phyloP scores from a whole-genome alignment of 2,329 filamentous ascomycete genomes.

The Chaetomium strumarium region DNA sequence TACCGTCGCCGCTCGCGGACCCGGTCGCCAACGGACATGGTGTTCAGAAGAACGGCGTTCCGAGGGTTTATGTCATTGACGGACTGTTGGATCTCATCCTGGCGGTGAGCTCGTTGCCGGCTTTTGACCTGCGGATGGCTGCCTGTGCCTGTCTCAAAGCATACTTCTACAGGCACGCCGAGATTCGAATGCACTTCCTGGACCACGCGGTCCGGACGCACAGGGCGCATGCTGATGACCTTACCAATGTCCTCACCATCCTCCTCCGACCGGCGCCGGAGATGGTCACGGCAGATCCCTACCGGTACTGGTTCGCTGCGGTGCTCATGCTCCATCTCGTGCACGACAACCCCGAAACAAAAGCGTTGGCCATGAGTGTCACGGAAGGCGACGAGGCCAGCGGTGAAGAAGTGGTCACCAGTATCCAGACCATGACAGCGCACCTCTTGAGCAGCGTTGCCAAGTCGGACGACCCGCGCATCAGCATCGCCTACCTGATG shows the following conservation, averaged over 20 bases:
- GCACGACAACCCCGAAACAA: conserved; percentile 72
- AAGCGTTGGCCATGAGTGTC: conserved; percentile 71
- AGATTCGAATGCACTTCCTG: conserved; percentile 74
- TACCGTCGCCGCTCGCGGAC: conserved; percentile 53
- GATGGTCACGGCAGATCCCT: conserved; percentile 66
- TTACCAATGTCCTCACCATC: conserved; percentile 82
- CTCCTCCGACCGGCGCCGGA: conserved; percentile 62
- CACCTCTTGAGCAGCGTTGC: conserved; percentile 73
- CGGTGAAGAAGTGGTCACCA: conserved; percentile 92
- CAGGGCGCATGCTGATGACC: conserved; percentile 67
- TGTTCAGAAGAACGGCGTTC: conserved; percentile 43
- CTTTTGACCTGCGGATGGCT: conserved; percentile 76
- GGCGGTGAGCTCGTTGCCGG: conserved; percentile 56
- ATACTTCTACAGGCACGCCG: conserved; percentile 77
- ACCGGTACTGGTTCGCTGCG: conserved; percentile 83
- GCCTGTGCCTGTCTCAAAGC: conserved; percentile 89
- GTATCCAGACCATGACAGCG: conserved; percentile 79
- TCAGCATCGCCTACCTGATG: conserved; percentile 83
- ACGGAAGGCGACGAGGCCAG: conserved; percentile 82
- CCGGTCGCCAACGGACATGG: conserved; percentile 35
- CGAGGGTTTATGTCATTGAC: conserved; percentile 83
- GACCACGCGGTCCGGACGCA: conserved; percentile 71
- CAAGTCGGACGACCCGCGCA: conserved; percentile 68
- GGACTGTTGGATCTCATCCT: conserved; percentile 80
- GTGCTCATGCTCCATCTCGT: conserved; percentile 82